Evolutionary conservation across 495 filamentous ascomycete genomes (phyloP).

Genomic region (Hypomontagnella submonticulosa): DNA sequence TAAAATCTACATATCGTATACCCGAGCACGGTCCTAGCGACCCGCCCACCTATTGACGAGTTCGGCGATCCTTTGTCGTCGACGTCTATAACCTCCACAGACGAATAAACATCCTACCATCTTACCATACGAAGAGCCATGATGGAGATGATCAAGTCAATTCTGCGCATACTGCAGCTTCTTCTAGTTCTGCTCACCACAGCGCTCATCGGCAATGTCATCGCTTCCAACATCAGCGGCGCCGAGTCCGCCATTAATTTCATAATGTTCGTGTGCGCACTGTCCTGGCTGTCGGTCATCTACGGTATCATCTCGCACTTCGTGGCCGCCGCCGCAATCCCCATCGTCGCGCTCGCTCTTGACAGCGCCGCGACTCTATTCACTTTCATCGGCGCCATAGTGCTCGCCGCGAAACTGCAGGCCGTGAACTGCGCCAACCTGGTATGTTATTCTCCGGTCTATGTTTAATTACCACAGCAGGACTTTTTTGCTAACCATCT

Average conservation of each 20-base stretch:
- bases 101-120: not conserved
- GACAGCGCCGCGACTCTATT: slow-evolving; percentile 57
- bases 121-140: slow-evolving; percentile 6
- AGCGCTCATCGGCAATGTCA: slow-evolving; percentile 62
- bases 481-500: slow-evolving; percentile 13
- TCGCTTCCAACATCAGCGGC: slow-evolving; percentile 55
- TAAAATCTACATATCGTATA: slow-evolving; percentile 6
- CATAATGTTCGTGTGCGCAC: slow-evolving; percentile 60
- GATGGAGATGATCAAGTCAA: slow-evolving; percentile 53
- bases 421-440: slow-evolving; percentile 55
- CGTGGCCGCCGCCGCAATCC: slow-evolving; percentile 49
- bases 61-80: not conserved
- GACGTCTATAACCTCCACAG: not conserved
- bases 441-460: slow-evolving; percentile 18
- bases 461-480: not conserved
- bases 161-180: slow-evolving; percentile 56
- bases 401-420: slow-evolving; percentile 59
- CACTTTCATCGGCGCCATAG: slow-evolving; percentile 57
- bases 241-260: slow-evolving; percentile 60
- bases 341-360: slow-evolving; percentile 50
- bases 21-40: slow-evolving; percentile 11
- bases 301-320: slow-evolving; percentile 51
- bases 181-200: slow-evolving; percentile 58
- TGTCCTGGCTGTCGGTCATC: slow-evolving; percentile 55
- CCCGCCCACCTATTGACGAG: slow-evolving; percentile 3